Conservation (phyloP, 2,329 filamentous ascomycete species). For the Xylaria sp. region DNA sequence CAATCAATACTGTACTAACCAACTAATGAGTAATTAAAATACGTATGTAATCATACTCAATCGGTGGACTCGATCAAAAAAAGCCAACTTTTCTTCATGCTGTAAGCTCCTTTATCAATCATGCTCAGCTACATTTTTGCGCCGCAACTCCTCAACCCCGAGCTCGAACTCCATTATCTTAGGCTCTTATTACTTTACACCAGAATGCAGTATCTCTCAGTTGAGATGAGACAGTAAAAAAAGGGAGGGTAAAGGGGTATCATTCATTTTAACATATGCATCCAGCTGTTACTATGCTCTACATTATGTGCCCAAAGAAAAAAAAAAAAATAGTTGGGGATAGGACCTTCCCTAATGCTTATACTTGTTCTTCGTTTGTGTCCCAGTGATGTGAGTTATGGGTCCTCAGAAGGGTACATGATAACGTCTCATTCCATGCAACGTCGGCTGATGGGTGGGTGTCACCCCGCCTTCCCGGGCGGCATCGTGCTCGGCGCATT, state of each 20-base stretch:
- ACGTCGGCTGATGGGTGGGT: neutral
- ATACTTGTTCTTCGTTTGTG: too few species aligned
- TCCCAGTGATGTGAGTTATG: too few species aligned
- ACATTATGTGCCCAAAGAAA: neutral
- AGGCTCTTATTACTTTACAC: neutral
- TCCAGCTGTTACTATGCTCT: slow-evolving; percentile 1
- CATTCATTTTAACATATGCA: slow-evolving; percentile 14
- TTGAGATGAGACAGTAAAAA: neutral
- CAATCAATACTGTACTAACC: too few species aligned
- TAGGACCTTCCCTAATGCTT: neutral
- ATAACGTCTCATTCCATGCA: neutral
- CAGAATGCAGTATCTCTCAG: neutral
- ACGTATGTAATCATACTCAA: too few species aligned
- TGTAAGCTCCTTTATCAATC: neutral
- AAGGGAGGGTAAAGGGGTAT: slow-evolving; percentile 19
- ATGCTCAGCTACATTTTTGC: neutral
- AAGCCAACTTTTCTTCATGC: too few species aligned
- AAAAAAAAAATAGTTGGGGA: neutral
- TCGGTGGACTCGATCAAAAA: too few species aligned
- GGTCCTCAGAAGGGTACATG: neutral
- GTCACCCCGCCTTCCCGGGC: slow-evolving; percentile 34
- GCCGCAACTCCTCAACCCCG: neutral
- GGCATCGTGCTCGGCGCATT: slow-evolving; percentile 59
- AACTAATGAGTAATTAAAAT: too few species aligned
- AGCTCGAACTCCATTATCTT: slow-evolving; percentile 1